Percentiles rank a stretch among this genome's conserved stretches.
Evolutionary conservation across 2,329 filamentous ascomycete genomes (phyloP).

Genomic region (Bipolaris gigantea): DNA sequence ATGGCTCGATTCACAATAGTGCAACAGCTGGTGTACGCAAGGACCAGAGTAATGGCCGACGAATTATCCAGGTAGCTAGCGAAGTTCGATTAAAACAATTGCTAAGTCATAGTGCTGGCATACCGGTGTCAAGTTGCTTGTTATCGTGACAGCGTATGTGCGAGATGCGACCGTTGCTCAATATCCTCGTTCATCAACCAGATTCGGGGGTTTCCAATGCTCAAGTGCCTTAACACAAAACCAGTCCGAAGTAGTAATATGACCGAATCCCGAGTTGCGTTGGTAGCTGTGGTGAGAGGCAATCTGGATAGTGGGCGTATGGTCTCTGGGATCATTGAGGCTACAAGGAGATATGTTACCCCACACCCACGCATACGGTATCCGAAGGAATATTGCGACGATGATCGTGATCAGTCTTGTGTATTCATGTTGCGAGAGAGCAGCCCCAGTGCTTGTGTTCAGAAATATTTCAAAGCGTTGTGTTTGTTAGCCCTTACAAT

Average conservation of each 20-base stretch:
- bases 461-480: not conserved
- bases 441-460: not conserved
- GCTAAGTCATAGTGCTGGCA: no score
- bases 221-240: not conserved
- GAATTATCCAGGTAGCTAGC: no score
- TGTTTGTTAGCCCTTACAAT: not conserved
- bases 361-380: not conserved
- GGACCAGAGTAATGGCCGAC: no score
- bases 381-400: not conserved
- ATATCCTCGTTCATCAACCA: not conserved
- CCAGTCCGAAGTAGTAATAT: no score
- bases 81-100: no score
- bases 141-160: no score
- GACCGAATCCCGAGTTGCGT: no score
- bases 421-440: not conserved
- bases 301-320: no score
- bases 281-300: not conserved
- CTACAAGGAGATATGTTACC: not conserved
- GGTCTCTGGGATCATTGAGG: no score
- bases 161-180: not conserved
- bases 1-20: no score
- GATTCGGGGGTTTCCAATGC: not conserved
- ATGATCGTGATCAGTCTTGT: not conserved
- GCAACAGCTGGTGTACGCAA: no score
- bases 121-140: no score